Evolutionary conservation across 2,329 filamentous ascomycete genomes (phyloP).

Genomic region (Metarhizium robertsii): DNA sequence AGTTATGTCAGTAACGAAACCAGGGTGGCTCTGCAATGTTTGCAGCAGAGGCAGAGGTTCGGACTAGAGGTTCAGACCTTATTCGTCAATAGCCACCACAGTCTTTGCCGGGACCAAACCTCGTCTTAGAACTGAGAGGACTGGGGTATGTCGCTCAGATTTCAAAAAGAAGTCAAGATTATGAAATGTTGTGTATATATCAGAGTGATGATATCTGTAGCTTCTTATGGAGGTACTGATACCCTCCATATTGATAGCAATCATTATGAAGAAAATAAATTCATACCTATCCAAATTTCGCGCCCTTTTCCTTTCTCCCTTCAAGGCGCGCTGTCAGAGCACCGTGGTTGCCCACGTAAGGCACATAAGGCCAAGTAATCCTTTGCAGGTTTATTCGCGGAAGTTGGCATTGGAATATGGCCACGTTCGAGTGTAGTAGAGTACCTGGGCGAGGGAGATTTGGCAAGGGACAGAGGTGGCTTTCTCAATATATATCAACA

Average conservation of each 20-base stretch:
- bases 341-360: no score
- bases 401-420: no score
- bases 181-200: neutral
- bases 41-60: conserved; percentile 20
- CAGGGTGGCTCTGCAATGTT: conserved; percentile 35
- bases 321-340: no score
- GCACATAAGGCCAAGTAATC: no score
- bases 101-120: neutral
- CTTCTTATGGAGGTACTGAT: neutral
- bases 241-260: neutral
- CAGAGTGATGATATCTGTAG: neutral
- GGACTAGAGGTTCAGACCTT: conserved; percentile 14
- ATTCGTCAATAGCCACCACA: neutral
- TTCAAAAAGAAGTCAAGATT: neutral
- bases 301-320: neutral
- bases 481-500: neutral
- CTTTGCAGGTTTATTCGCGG: no score
- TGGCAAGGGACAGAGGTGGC: no score
- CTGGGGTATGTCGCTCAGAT: neutral
- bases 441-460: no score
- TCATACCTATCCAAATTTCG: neutral
- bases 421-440: no score
- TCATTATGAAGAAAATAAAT: neutral
- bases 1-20: conserved; percentile 23
- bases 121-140: neutral